Evolutionary conservation across 768 basidiomycete species (phyloP).

Genomic region (Auricularia heimuer): DNA sequence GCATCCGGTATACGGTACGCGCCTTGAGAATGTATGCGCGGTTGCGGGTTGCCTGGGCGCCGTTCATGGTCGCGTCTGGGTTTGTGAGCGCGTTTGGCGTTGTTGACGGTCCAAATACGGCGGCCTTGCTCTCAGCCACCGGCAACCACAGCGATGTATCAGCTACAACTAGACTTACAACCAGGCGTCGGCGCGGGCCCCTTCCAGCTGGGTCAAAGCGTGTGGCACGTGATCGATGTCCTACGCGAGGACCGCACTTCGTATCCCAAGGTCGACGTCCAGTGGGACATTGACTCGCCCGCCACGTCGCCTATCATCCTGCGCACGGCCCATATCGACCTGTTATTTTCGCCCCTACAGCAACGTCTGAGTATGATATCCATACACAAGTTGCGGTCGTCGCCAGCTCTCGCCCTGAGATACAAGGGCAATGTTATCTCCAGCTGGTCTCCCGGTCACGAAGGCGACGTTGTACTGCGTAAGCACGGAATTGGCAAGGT

Average conservation of each 20-base stretch:
- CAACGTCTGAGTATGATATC: constrained; percentile 76
- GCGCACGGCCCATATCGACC: constrained; percentile 72
- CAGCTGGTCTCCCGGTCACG: constrained; percentile 36
- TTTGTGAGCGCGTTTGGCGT: neutral
- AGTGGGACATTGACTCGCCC: constrained; percentile 66
- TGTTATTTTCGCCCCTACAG: constrained; percentile 72
- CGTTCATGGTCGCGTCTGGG: neutral
- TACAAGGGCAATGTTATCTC: constrained; percentile 60
- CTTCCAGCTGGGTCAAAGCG: constrained; percentile 69
- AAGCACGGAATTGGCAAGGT: constrained; percentile 57
- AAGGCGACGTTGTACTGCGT: constrained; percentile 30
- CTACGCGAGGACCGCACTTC: constrained; percentile 54
- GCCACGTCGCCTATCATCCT: constrained; percentile 65
- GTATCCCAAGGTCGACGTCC: constrained; percentile 76
- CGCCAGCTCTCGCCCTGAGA: constrained; percentile 56
- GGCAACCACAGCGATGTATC: constrained; percentile 45
- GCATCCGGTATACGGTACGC: neutral
- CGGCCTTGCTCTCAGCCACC: neutral
- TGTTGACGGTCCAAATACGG: neutral
- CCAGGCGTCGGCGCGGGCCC: constrained; percentile 69
- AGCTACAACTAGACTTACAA: constrained; percentile 63
- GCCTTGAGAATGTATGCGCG: neutral
- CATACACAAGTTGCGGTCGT: constrained; percentile 55
- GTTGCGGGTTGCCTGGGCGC: neutral
- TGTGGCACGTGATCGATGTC: constrained; percentile 68